Base-by-base conservation (phyloP, 768 basidiomycete species). In the Tylopilus cervinicoccineus region DNA sequence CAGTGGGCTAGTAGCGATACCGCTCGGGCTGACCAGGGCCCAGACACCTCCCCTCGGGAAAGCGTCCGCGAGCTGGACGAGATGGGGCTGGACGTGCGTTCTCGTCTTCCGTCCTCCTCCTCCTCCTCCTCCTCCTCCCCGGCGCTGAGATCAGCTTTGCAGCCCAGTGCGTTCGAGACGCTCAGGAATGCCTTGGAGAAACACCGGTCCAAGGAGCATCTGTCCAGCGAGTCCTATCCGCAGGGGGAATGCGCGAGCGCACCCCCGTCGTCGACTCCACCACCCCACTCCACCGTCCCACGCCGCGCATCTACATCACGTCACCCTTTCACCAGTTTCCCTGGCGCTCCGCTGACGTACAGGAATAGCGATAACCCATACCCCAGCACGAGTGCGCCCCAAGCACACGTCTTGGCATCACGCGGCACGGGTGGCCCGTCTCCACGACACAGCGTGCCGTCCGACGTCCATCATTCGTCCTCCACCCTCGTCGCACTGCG, bases 101-200 rank as follows among this genome's bases (percentile, higher is more conserved):
- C 7, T 36, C 34, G n/a, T 36, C 14, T 23, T 19, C 26, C 27
- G 0, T n/a, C n/a, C n/a, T n/a, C n/a, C n/a, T n/a, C n/a, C n/a
- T n/a, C n/a, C n/a, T n/a, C n/a, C n/a, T n/a, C n/a, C n/a, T n/a
- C n/a, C n/a, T 34, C 16, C 9, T 26, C 26, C 26, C n/a, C 20
- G 12, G 7, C 10, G 24, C 58, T 44, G 47, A 46, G 29, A 23
- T 43, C 31, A 3, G 27, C 24, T n/a, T 8, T 23, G 8, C 37
- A 83, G 82, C 72, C 75, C 2, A 53, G 66, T 29, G 72, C 77
- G 1, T 80, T 83, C 33, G 68, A 73, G 52, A 73, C 63, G 0
- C 70, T 79, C n/a, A 73, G 68, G 6, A 65, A 70, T 20, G 79
- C 79, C 2, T 70, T 83, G 22, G 79, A 81, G 55, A 72, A 68